Percentiles rank a stretch among this genome's conserved stretches.
phyloP scores from a whole-genome alignment of 768 basidiomycete genomes.

The Boletus subcaerulescens region DNA sequence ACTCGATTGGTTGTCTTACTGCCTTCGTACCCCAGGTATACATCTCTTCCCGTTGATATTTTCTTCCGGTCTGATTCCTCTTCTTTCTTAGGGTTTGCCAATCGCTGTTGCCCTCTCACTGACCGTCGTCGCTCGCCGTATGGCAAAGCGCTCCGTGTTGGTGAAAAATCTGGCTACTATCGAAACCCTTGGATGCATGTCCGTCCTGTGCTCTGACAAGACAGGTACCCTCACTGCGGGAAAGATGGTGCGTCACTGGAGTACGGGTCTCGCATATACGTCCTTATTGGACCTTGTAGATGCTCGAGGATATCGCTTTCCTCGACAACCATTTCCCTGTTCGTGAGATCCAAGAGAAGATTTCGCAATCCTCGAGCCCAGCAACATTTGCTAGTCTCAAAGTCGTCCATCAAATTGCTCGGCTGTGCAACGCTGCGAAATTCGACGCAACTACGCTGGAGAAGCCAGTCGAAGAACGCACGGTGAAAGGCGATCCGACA shows the following conservation, averaged over 20 bases:
- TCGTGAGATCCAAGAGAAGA: constrained; percentile 11
- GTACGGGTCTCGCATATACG: too few species aligned
- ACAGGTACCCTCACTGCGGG: constrained; percentile 48
- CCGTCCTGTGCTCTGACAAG: constrained; percentile 53
- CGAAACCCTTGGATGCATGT: constrained; percentile 51
- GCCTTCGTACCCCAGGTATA: constrained; percentile 41
- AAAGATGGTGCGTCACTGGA: constrained; percentile 36
- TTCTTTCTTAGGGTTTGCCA: constrained; percentile 30
- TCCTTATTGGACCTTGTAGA: constrained; percentile 20
- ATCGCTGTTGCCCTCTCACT: constrained; percentile 48
- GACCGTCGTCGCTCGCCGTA: constrained; percentile 44
- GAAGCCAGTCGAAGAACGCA: constrained; percentile 30
- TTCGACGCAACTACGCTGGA: constrained; percentile 38
- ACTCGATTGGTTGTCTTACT: constrained; percentile 37
- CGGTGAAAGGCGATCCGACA: constrained; percentile 46
- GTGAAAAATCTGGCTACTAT: constrained; percentile 51
- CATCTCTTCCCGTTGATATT: not conserved
- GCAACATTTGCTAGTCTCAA: constrained; percentile 15
- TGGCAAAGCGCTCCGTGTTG: constrained; percentile 44
- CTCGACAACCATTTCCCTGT: constrained; percentile 24
- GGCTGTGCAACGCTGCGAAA: constrained; percentile 55
- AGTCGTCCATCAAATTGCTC: constrained; percentile 37
- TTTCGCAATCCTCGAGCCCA: constrained; percentile 7
- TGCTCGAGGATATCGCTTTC: constrained; percentile 39
- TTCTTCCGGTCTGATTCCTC: not conserved